Percentiles rank a stretch among this genome's conserved stretches.
phyloP scores from a whole-genome alignment of 495 filamentous ascomycete species.

The Penicillium roqueforti region DNA sequence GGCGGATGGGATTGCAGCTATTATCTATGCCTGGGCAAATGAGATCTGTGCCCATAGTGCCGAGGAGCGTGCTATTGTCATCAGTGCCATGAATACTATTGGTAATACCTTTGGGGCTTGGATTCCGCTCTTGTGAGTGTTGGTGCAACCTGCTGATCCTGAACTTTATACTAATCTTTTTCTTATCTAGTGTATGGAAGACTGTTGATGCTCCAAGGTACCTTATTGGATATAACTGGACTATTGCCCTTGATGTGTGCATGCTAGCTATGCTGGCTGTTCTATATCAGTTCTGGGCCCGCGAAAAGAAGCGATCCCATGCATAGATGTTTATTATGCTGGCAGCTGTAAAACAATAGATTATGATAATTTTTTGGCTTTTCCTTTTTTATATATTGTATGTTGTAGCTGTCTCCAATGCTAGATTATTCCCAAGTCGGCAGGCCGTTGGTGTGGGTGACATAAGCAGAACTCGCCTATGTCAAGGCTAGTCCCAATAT shows the following conservation, averaged over 20 bases:
- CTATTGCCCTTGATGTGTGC: conserved; percentile 26
- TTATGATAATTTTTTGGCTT: not conserved
- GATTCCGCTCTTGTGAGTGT: conserved; percentile 25
- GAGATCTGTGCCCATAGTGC: conserved; percentile 53
- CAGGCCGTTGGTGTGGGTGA: not conserved
- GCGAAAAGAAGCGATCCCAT: conserved; percentile 13
- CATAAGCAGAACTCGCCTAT: conserved; percentile 7
- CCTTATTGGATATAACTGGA: conserved; percentile 28
- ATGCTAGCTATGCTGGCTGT: conserved; percentile 26
- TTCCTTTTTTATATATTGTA: too few relatives aligned
- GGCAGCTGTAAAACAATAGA: not conserved
- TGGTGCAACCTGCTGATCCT: not conserved
- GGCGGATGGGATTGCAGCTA: conserved; percentile 24
- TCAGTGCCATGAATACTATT: conserved; percentile 50
- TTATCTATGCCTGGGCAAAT: conserved; percentile 45
- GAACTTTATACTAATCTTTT: conserved; percentile 1
- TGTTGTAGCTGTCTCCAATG: too few relatives aligned
- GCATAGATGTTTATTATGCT: not conserved
- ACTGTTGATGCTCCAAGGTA: conserved; percentile 28
- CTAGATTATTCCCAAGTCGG: too few relatives aligned
- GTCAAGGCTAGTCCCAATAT: conserved; percentile 1
- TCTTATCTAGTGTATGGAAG: conserved; percentile 21
- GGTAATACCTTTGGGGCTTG: conserved; percentile 44
- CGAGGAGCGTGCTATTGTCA: conserved; percentile 55
- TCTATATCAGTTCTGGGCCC: conserved; percentile 21